Evolutionary conservation across 164 flowering plant species (phyloP), one percentile per base, ranked within the genome.

Genomic region (Umbellularia californica): DNA sequence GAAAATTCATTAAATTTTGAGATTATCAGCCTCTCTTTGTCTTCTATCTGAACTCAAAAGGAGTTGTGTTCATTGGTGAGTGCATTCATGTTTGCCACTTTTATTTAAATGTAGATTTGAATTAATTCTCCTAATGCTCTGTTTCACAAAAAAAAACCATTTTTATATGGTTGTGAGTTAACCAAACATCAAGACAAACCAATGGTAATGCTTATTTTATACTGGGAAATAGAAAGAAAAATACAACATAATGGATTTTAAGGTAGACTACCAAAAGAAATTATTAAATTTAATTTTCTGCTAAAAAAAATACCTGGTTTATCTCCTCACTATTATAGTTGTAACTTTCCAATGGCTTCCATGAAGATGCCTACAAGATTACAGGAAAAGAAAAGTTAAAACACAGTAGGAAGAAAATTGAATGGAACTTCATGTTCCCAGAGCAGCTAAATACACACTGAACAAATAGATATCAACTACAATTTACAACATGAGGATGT

Each of bases 271-370:
- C 10, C 6, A 6, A 35, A 35, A 35, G 1, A 35, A 35, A 35
- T 35, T 35, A 35, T 35, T 35, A 35, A 14, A 17, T 0, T 55
- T 55, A 1, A 11, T 55, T 55, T 55, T 55, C 60, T 55, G 20
- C 17, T 25, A 30, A 30, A 17, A 41, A 14, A 52, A 0, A 0
- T 80, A 88, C 97, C 94, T 93, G 98, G 79, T 95, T 94, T 79
- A 95, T 92, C 82, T 95, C 99, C 70, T 95, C 99, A 76, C 90
- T 92, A 82, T 95, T 93, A 68, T 90, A 89, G 76, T 77, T 82
- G 83, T 87, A 93, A 75, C 80, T 86, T 81, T 87, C 87, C 81
- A 95, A 70, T 27, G 85, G 90, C 82, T 88, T 90, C 92, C 89
- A 90, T 13, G 90, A 79, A 74, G 85, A 70, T 30, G 82, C 84